Conservation (phyloP, 495 filamentous ascomycete species). For the Choiromyces venosus region DNA sequence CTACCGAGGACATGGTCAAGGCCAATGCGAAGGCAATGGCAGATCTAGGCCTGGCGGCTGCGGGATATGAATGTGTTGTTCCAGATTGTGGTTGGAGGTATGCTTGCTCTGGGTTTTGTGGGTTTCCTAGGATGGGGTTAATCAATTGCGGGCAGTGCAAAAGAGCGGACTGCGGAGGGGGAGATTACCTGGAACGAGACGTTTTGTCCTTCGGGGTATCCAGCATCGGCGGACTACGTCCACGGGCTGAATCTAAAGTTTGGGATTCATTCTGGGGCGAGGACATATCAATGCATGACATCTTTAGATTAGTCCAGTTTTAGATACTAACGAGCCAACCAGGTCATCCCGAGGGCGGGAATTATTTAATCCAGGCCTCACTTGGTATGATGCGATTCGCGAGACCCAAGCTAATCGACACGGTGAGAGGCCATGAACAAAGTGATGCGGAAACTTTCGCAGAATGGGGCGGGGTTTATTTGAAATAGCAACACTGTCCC, state of each 20-base stretch:
- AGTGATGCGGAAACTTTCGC: slow-evolving; percentile 50
- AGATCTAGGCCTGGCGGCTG: slow-evolving; percentile 49
- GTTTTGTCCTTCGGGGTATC: slow-evolving; percentile 51
- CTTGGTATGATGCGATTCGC: slow-evolving; percentile 12
- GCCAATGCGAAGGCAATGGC: slow-evolving; percentile 54
- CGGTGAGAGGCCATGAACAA: slow-evolving; percentile 46
- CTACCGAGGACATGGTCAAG: slow-evolving; percentile 49
- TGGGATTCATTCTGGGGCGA: slow-evolving; percentile 54
- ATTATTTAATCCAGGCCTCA: slow-evolving; percentile 19
- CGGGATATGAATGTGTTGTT: slow-evolving; percentile 55
- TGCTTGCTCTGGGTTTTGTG: background rate
- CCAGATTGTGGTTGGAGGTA: slow-evolving; percentile 55
- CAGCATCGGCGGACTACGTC: slow-evolving; percentile 49
- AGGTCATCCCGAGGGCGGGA: slow-evolving; percentile 17
- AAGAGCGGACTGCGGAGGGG: slow-evolving; percentile 46
- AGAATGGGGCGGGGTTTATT: slow-evolving; percentile 49
- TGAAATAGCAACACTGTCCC: slow-evolving; percentile 45
- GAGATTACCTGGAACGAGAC: slow-evolving; percentile 53
- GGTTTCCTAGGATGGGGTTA: too few species aligned
- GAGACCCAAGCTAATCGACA: slow-evolving; percentile 6
- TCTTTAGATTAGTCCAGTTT: slow-evolving; percentile 7
- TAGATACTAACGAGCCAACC: slow-evolving; percentile 14
- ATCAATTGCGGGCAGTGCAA: background rate
- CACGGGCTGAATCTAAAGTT: slow-evolving; percentile 51
- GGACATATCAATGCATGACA: slow-evolving; percentile 45